phyloP scores from a whole-genome alignment of 78 protist species.

The Pigoraptor vietnamica region DNA sequence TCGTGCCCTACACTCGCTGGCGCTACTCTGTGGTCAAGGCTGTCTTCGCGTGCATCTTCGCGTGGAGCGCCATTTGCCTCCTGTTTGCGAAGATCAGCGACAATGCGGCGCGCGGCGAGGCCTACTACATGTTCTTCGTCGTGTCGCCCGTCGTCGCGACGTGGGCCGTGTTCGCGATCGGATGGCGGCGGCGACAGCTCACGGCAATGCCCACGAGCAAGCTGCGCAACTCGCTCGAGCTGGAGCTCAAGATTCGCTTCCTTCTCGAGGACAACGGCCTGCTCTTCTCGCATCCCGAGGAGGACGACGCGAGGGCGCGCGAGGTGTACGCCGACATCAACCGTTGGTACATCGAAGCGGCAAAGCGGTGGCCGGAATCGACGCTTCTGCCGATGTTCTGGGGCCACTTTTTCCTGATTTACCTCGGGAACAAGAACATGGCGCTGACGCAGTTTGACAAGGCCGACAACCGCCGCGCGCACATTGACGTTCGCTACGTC shows the following conservation, averaged over 20 bases:
- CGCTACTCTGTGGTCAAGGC: background rate
- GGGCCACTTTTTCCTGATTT: background rate
- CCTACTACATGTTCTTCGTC: background rate
- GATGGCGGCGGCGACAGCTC: background rate
- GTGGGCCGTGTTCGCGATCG: background rate
- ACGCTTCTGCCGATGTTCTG: background rate
- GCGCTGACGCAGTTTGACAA: background rate
- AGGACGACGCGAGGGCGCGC: background rate
- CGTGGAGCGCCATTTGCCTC: background rate
- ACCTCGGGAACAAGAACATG: background rate
- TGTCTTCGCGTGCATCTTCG: background rate
- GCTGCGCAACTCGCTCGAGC: background rate
- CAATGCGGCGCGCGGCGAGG: background rate
- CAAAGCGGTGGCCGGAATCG: background rate
- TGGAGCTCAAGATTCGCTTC: background rate
- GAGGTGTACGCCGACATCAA: background rate
- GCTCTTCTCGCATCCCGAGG: background rate
- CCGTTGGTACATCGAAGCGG: background rate
- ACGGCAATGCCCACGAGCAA: background rate
- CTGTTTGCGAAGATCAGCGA: background rate
- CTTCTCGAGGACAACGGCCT: background rate
- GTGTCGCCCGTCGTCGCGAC: background rate
- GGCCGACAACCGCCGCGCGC: background rate
- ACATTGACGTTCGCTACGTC: background rate
- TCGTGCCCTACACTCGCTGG: background rate